Evolutionary conservation across 495 filamentous ascomycete genomes (phyloP), one percentile per base, ranked within the genome.

Genomic region (Lasiosphaeria miniovina): DNA sequence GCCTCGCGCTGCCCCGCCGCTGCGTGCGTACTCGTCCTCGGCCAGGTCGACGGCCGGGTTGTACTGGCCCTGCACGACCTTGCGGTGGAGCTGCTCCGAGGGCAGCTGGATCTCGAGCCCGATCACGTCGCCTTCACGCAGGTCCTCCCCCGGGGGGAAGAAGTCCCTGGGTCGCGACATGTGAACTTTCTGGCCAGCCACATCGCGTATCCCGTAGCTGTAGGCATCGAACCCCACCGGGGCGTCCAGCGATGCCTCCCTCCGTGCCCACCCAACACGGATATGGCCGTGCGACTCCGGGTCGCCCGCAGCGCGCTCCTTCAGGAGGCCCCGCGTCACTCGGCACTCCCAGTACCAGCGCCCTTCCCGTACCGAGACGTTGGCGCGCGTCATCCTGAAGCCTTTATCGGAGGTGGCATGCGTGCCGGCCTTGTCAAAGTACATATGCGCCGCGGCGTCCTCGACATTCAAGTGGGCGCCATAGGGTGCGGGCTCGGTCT

Each of bases 151-250:
- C 43, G 84, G 76, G 0, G 88, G 88, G 64, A 90, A 90, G 73
- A 96, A 94, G 65, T 90, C 88, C 63, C 90, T 88, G 11, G 93
- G 91, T 36, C 94, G 87, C 58, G 93, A 97, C 77, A 93, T 89
- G 74, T 95, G 92, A 31, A 96, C 88, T 51, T 94, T 93, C 68
- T 98, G 90, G 9, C 93, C 93, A 11, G 85, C 82, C 11, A 90
- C 85, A 67, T 98, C 95, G 24, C 93, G 86, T 56, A 99, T 82
- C 17, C 90, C 95, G 70, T 99, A 99, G 50, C 91, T 94, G 71
- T 98, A 98, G 38, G 90, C 92, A 71, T 99, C 94, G 64, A 93
- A 96, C 0, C 95, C 95, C 11, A 97, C 91, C 9, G 95, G 94
- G 12, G 90, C 90, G 65, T 98, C 95, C 3, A 96, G 77, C 15